Conservation (phyloP, 164 flowering plant genomes). For the Aristolochia fimbriata region DNA sequence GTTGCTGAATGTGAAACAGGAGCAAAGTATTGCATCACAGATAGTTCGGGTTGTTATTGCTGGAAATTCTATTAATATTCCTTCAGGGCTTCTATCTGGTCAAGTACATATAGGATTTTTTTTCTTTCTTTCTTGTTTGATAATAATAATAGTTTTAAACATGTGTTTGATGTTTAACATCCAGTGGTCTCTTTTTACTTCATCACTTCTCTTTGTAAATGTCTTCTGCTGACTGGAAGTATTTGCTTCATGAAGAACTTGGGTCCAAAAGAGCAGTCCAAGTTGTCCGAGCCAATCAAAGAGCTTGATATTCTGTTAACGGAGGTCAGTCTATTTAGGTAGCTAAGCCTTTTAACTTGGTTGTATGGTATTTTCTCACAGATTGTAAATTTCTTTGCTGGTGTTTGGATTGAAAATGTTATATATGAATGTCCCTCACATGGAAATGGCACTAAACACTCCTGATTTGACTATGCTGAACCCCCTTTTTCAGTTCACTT, state of each 20-base stretch:
- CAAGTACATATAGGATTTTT: conserved; percentile 33
- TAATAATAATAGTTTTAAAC: too few species aligned
- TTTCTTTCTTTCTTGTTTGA: neutral
- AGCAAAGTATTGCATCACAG: conserved; percentile 69
- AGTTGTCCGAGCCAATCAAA: conserved; percentile 59
- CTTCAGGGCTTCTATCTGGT: conserved; percentile 58
- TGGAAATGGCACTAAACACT: too few species aligned
- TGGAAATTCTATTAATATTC: conserved; percentile 78
- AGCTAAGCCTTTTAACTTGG: neutral
- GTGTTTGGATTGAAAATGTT: neutral
- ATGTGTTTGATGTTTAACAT: too few species aligned
- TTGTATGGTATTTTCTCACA: neutral
- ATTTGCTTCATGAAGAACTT: conserved; percentile 38
- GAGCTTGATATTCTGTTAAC: conserved; percentile 83
- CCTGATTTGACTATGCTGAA: too few species aligned
- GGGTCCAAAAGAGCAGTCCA: conserved; percentile 65
- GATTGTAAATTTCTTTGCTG: neutral
- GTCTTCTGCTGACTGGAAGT: neutral
- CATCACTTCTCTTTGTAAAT: neutral
- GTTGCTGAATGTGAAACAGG: conserved; percentile 30
- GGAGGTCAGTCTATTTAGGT: conserved; percentile 38
- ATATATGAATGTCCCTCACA: neutral
- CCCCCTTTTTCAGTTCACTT: too few species aligned
- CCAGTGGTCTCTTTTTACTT: too few species aligned
- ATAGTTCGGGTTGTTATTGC: conserved; percentile 85